Base-by-base conservation (phyloP, 345 rosid genomes). In the Pistacia integerrima region DNA sequence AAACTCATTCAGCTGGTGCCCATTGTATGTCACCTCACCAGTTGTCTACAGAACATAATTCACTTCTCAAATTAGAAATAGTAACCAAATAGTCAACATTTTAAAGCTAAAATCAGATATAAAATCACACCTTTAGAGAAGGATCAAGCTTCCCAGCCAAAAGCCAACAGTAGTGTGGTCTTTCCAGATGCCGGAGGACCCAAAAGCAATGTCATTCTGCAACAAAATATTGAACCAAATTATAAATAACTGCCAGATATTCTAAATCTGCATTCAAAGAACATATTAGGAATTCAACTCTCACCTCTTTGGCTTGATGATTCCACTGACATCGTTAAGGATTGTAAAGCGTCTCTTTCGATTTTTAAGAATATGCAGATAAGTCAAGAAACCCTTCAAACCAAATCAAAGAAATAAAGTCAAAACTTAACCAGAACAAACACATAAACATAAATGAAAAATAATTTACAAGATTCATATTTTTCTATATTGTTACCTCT, bases 111-210 rank as follows among this genome's bases (percentile, higher is more conserved):
- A 54, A 16, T 54, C 57, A 16, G 17, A 54, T 14, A 12, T 3
- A 9, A 8, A 72, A 71, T 56, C 11, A 11, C 17, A 93, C 95
- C 92, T 88, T 85, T 8, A 91, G 88, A 22, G 70, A 69, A 1
- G 76, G 60, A 80, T 87, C 92, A 75, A 93, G 97, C 83, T 85
- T 91, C 60, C 92, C 92, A n/a, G 94, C 92, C 79, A 92, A 79
- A 79, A 59, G 97, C 92, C 82, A 90, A 80, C 80, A 92, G 64
- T 8, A 92, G 93, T 0, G 93, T 87, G 8, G 93, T 92, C 83
- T 92, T 92, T 8, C 97, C 97, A 56, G 97, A 89, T 67, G 87
- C 76, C 58, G 95, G 95, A 70, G 97, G 97, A 63, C 97, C 97
- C 84, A 92, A 78, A 62, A 92, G 93, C 85, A 92, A 67, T 57